Base-by-base conservation (phyloP, 108 stramenopile genomes). In the Asterionellopsis glacialis region DNA sequence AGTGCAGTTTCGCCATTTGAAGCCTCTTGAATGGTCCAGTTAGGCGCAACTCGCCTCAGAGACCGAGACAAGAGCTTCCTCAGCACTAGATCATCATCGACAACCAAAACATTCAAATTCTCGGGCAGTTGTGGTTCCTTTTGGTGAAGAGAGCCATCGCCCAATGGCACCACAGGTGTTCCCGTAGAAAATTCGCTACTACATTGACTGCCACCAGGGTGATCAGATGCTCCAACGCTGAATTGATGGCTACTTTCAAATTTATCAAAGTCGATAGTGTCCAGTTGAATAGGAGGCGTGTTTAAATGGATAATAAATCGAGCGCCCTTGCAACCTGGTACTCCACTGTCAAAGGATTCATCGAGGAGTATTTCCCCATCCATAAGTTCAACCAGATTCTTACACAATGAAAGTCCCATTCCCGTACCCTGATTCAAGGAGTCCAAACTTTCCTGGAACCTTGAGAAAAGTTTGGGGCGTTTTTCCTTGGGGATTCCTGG, bases 11-110 rank as follows among this genome's bases (percentile, higher is more conserved):
- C 74, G 5, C 74, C 74, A 45, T 58, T 75, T 11, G 74, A 65
- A 14, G 74, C 74, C 52, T 75, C 68, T 21, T 62, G 47, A 14
- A 82, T 63, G 14, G 15, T 64, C 81, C 81, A 82, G 7, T 21
- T 50, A 15, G 75, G 75, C n/a, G 63, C 57, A 4, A 77, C 70
- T 10, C 45, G 53, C 19, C 48, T 50, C 10, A 82, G 57, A 18
- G 76, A 61, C 1, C 81, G 69, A 7, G 51, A 28, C 33, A 77
- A 77, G 16, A 82, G 60, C 55, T 82, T 82, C 51, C 81, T 64
- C 27, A 82, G 50, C 19, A 82, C 67, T 2, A 52, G 25, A 45
- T 82, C 81, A 50, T 82, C 81, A 40, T 82, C 81, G 10, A 82
- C 74, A 61, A 82, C 69, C 44, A 82, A 49, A 21, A 77, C 74